A percentile compares a stretch with the other conserved stretches of the same genome.
Evolutionary conservation across 495 filamentous ascomycete species (phyloP).

Genomic region (Trichoderma parareesei): DNA sequence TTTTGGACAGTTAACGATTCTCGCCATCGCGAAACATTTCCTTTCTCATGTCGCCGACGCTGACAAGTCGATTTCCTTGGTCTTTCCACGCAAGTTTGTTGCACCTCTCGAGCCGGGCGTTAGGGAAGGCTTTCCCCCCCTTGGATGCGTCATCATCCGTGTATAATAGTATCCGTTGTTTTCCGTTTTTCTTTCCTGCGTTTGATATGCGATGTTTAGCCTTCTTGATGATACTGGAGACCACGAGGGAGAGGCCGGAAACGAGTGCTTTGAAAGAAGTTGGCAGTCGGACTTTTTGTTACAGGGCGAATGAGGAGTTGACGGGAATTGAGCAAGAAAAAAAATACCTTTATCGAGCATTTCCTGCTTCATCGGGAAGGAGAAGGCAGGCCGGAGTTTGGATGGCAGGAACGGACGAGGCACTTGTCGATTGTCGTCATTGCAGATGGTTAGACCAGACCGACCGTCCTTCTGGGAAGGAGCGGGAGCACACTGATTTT

Average conservation of each 20-base stretch:
- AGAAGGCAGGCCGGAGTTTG: slow-evolving; percentile 3
- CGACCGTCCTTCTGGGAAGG: slow-evolving; percentile 8
- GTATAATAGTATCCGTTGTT: neutral
- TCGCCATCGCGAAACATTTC: neutral
- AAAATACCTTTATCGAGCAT: slow-evolving; percentile 6
- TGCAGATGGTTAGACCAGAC: slow-evolving; percentile 2
- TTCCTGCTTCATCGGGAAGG: slow-evolving; percentile 2
- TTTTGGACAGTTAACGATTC: neutral
- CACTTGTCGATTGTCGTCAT: neutral
- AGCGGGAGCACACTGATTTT: slow-evolving; percentile 2
- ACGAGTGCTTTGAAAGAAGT: neutral
- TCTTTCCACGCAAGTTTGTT: neutral
- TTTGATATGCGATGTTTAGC: neutral
- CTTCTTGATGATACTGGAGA: neutral
- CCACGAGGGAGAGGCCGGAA: neutral
- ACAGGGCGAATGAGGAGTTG: slow-evolving; percentile 5
- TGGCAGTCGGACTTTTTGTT: neutral
- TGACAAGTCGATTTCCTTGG: neutral
- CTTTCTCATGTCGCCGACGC: neutral
- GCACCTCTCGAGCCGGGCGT: slow-evolving; percentile 6
- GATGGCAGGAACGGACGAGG: slow-evolving; percentile 9
- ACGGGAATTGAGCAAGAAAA: neutral
- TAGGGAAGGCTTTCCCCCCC: neutral
- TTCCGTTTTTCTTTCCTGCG: neutral
- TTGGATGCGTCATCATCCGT: slow-evolving; percentile 1